phyloP scores from a whole-genome alignment of 2,329 filamentous ascomycete species.

The Aureobasidium sp. region DNA sequence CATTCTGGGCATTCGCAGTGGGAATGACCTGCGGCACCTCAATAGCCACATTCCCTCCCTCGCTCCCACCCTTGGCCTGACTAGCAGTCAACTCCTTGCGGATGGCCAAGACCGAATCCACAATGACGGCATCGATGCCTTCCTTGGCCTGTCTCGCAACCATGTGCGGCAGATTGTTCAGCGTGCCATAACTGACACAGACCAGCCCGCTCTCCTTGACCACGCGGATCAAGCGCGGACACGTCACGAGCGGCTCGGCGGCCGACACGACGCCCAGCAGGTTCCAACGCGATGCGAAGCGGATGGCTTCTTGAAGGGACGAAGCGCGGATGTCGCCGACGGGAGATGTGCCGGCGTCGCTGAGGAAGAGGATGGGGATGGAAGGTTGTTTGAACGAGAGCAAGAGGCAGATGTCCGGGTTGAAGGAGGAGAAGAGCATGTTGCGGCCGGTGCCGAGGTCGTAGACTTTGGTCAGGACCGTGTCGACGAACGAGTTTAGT shows the following conservation, averaged over 20 bases:
- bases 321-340: conserved; percentile 87
- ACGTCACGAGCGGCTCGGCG: conserved; percentile 82
- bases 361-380: conserved; percentile 91
- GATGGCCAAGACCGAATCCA: conserved; percentile 89
- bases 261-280: conserved; percentile 82
- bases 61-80: not conserved
- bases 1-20: not conserved
- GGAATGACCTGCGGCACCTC: not conserved
- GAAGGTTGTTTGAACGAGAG: conserved; percentile 95
- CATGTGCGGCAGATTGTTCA: conserved; percentile 82
- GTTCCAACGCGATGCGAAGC: conserved; percentile 93
- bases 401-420: conserved; percentile 91
- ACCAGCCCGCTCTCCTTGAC: conserved; percentile 92
- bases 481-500: conserved; percentile 93
- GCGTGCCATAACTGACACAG: conserved; percentile 85
- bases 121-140: conserved; percentile 96
- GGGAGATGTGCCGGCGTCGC: conserved; percentile 71
- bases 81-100: conserved; percentile 72
- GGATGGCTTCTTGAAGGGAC: conserved; percentile 88
- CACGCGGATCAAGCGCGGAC: conserved; percentile 79
- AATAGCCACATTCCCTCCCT: not conserved
- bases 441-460: conserved; percentile 75
- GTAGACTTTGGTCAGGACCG: conserved; percentile 82
- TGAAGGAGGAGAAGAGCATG: conserved; percentile 95
- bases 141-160: conserved; percentile 89